A percentile compares a stretch with the other conserved stretches of the same genome.
phyloP scores from a whole-genome alignment of 129 eudicot species.

The Rutidosis leptorrhynchoides region DNA sequence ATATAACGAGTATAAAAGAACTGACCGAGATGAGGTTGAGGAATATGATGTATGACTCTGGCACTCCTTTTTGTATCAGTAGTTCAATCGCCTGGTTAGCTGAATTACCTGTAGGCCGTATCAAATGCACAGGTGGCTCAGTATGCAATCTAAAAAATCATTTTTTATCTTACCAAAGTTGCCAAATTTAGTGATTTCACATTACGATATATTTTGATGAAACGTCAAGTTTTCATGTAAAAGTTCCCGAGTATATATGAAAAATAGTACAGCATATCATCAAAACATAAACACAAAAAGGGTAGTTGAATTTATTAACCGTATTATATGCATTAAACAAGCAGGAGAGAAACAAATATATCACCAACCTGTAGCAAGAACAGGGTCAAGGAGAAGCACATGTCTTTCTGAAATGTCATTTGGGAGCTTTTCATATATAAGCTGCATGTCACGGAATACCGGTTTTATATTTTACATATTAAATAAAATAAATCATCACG shows the following conservation, averaged over 20 bases:
- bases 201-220: background rate
- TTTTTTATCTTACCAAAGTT: background rate
- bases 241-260: conserved; percentile 1
- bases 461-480: background rate
- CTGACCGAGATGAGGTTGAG: conserved; percentile 94
- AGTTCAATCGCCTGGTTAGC: conserved; percentile 95
- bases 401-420: conserved; percentile 91
- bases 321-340: conserved; percentile 3
- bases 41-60: conserved; percentile 86
- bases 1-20: background rate
- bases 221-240: background rate
- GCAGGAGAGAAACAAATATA: background rate
- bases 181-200: conserved; percentile 10
- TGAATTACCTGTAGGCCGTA: conserved; percentile 63
- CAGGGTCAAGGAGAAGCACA: conserved; percentile 97
- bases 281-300: background rate
- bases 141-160: conserved; percentile 2
- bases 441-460: conserved; percentile 43
- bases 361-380: conserved; percentile 89
- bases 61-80: conserved; percentile 94
- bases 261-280: background rate
- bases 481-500: background rate
- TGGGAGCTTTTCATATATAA: conserved; percentile 95
- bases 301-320: background rate
- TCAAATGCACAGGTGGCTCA: background rate